Base-by-base conservation (phyloP, 352 stramenopile genomes). In the Elongisporangium prolatum region DNA sequence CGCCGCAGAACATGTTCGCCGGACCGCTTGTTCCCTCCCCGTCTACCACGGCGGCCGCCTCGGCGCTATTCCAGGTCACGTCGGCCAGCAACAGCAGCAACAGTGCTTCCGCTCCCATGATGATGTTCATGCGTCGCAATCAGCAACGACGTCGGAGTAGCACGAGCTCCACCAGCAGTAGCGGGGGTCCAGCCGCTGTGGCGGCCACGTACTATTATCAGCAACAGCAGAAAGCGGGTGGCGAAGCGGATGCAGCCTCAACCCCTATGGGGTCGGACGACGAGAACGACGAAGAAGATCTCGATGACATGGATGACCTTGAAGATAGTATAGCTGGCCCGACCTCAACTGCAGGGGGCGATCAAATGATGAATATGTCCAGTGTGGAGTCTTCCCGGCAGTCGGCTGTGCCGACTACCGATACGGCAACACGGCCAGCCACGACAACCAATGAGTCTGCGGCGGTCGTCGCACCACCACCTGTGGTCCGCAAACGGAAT, bases 401-500 rank as follows among this genome's bases (percentile, higher is more conserved):
- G 34, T 44, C 34, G 10, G 10, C 34, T 3, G 9, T 13, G 10
- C 10, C 34, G 34, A 44, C 34, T 44, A 44, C 34, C 10, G 34
- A 44, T 44, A 44, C 34, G 34, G 34, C 34, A 9, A 44, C 34
- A 44, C 34, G 34, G 1, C 34, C 34, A 13, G 34, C 34, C 34
- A 44, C 34, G 10, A 11, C 5, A 17, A 44, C 34, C 34, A 44
- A 44, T 44, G 34, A 44, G 10, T 16, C 34, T 44, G 34, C 34
- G 34, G 34, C 34, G 10, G 34, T 44, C 10, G 34, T 44, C 1
- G 34, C 34, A 44, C 34, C 34, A 44, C 34, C 34, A 44, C 34
- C 34, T 44, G 63, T 72, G 47, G 76, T 84, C 50, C 69, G 74
- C 50, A 70, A 74, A 14, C 76, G 76, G n/a, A 89, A 86, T 38